Percentiles rank a stretch among this genome's conserved stretches.
phyloP scores from a whole-genome alignment of 2,329 filamentous ascomycete genomes.

The Cladosporium sp. region DNA sequence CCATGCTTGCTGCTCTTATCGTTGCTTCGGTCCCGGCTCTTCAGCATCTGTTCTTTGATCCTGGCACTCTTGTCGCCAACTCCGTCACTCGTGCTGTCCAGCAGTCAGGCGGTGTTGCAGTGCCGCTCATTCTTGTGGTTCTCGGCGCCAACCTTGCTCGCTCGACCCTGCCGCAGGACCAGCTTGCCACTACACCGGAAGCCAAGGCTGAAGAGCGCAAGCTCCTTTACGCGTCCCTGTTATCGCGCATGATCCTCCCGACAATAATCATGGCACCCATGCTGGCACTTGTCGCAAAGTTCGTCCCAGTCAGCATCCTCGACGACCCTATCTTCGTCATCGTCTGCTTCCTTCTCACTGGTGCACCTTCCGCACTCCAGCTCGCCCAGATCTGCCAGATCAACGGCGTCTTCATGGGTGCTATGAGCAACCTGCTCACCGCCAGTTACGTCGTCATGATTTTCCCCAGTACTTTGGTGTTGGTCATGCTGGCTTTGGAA shows the following conservation, averaged over 20 bases:
- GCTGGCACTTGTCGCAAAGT: conserved; percentile 84
- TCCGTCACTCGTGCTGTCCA: conserved; percentile 85
- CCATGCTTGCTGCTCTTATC: conserved; percentile 88
- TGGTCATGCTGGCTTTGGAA: conserved; percentile 90
- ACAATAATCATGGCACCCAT: conserved; percentile 91
- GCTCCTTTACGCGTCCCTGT: conserved; percentile 79
- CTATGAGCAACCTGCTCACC: conserved; percentile 91
- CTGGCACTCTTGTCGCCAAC: conserved; percentile 88
- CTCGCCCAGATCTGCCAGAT: conserved; percentile 98
- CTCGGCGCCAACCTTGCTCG: conserved; percentile 91
- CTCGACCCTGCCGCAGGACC: conserved; percentile 76
- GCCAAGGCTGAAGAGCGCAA: conserved; percentile 70
- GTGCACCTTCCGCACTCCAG: conserved; percentile 90
- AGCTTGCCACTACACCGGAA: conserved; percentile 66
- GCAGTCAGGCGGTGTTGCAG: conserved; percentile 86
- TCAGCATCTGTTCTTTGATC: conserved; percentile 82
- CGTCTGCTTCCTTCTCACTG: conserved; percentile 93
- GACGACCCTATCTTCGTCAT: conserved; percentile 98
- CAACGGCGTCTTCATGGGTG: conserved; percentile 91
- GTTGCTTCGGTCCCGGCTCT: conserved; percentile 84
- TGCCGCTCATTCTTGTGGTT: conserved; percentile 92
- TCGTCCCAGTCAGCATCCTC: conserved; percentile 86
- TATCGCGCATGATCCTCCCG: conserved; percentile 90
- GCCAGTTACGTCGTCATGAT: conserved; percentile 98
- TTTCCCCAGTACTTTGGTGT: conserved; percentile 83